Base-by-base conservation (phyloP, 2,329 filamentous ascomycete genomes). In the Botryotinia convoluta region DNA sequence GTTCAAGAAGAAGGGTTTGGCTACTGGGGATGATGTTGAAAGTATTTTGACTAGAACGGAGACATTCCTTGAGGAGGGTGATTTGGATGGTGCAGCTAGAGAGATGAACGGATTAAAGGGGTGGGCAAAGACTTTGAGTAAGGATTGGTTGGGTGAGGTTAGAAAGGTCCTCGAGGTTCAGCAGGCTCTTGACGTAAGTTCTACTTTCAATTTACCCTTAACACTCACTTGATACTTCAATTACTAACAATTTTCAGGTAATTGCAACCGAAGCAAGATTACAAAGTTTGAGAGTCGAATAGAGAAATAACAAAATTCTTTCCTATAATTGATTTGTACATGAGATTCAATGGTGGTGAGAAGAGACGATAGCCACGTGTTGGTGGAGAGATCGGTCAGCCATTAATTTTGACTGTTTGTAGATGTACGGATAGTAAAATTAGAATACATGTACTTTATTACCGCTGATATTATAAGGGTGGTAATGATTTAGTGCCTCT, bases 41-140 rank as follows among this genome's bases (percentile, higher is more conserved):
- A 97, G 94, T 80, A 91, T 98, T 74, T 88, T 99, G 64, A 93
- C 93, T 4, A 88, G 96, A 76, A 95, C 96, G 1, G 95, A 99
- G 84, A 94, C 91, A 12, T 88, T 94, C 78, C 87, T 99, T 32
- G 95, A 99, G 84, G 94, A 98, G 84, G 96, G 96, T 35, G 91
- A 98, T 80, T 84, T 99, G 73, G 96, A 99, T 82, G 91, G 88
- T 71, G 96, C 96, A 4, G 95, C 96, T 22, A 88, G 96, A 77
- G 96, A 99, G 85, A 96, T 99, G 92, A 99, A 98, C 81, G 89
- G 91, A 2, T 86, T 99, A 64, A 88, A 92, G 75, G 96, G 96
- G 39, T 99, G 96, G 96, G 95, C 95, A 65, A 97, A 96, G 87
- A 95, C 95, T 59, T 84, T 99, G 81, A 97, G 93, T 83, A 91